phyloP scores from a whole-genome alignment of 192 early-diverging fungal genomes.

The Mortierella hygrophila region DNA sequence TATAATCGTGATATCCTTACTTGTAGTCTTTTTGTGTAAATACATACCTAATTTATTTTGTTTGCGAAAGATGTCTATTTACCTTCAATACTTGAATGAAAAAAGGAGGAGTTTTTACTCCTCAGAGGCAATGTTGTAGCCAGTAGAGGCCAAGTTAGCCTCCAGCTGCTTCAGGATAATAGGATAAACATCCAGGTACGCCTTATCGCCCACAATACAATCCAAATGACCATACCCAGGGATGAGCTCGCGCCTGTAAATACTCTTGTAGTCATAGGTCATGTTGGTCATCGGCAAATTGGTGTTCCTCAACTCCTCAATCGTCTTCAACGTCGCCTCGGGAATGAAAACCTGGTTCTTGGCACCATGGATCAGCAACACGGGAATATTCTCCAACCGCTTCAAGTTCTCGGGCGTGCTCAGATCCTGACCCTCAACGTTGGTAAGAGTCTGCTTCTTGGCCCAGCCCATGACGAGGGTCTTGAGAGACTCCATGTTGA shows the following conservation, averaged over 20 bases:
- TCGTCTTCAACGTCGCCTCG: conserved; percentile 36
- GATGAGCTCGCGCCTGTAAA: conserved; percentile 38
- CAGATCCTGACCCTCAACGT: conserved; percentile 32
- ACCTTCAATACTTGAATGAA: background rate
- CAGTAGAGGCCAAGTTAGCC: conserved; percentile 20
- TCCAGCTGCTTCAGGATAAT: conserved; percentile 35
- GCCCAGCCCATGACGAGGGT: conserved; percentile 29
- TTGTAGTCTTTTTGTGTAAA: background rate
- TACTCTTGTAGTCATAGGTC: conserved; percentile 44
- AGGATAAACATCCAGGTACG: conserved; percentile 49
- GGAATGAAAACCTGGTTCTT: conserved; percentile 56
- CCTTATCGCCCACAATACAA: conserved; percentile 42
- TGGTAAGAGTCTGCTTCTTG: conserved; percentile 32
- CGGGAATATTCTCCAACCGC: conserved; percentile 46
- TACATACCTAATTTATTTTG: background rate
- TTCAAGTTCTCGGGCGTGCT: conserved; percentile 46
- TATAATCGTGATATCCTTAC: background rate
- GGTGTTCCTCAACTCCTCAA: conserved; percentile 31
- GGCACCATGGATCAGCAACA: conserved; percentile 53
- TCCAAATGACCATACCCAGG: conserved; percentile 52
- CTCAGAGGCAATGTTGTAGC: conserved; percentile 21
- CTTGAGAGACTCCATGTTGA: conserved; percentile 52
- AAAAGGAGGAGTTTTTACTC: background rate
- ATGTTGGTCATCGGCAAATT: conserved; percentile 34
- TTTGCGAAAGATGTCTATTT: background rate